Evolutionary conservation across 2,329 filamentous ascomycete species (phyloP), one percentile per base, ranked within the genome.

Genomic region (Westerdykella sp.): DNA sequence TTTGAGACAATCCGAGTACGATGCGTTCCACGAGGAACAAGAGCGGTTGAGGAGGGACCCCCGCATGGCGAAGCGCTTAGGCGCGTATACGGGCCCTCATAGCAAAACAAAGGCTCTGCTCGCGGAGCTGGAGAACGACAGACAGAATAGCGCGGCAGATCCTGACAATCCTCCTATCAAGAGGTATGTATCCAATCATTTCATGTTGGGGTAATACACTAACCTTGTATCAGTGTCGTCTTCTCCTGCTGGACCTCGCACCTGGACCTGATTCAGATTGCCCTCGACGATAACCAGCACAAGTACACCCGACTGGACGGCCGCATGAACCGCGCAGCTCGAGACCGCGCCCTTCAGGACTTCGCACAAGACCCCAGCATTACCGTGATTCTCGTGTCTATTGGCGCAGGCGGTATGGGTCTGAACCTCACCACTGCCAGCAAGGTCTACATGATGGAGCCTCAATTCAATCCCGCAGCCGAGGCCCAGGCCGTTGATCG

Each of bases 221-320:
- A 51, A 53, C 41, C n/a, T 6, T 38, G 39, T 30, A 7, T 47
- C 48, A 71, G 87, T 21, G 89, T 98, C 12, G 82, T 98, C 6
- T 97, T 97, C 68, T 95, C 89, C 0, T 84, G 83, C n/a, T 97
- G 93, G 90, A 97, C 93, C 0, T 84, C 85, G 0, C 90, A 97
- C 62, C 79, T 98, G 13, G 90, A 97, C 63, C 78, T 98, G 15
- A 95, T 98, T 53, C 82, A 93, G 60, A 75, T 87, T 39, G 91
- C 90, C 0, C 76, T 97, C 12, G 74, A 80, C 23, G 75, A 79
- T 39, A 76, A 76, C 10, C 73, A 76, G 9, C 86, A 94, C 63
- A 72, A 37, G 0, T 90, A 81, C 60, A 80, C 81, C 4, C 85
- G 93, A n/a, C 81, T 98, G 2, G 93, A 97, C 56, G 93, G 93